Percentiles rank a stretch among this genome's conserved stretches.
Evolutionary conservation across 352 stramenopile genomes (phyloP).

Genomic region (Pythium pectinolyticum): DNA sequence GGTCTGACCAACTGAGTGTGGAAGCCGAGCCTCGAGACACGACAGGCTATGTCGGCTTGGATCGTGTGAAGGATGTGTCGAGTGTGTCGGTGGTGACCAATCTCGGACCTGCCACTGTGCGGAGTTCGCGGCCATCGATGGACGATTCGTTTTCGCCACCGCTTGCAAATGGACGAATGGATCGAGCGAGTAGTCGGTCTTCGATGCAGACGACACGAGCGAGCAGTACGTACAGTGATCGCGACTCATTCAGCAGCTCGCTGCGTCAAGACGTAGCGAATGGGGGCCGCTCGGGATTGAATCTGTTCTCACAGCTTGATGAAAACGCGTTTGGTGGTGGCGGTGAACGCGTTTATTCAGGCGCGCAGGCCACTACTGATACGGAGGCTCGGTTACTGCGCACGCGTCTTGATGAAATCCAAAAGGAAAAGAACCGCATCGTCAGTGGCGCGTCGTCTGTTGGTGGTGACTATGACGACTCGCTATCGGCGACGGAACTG

Average conservation of each 20-base stretch:
- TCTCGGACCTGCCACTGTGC: conserved; percentile 24
- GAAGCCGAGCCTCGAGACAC: conserved; percentile 61
- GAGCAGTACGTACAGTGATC: conserved; percentile 1
- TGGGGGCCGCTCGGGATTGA: conserved; percentile 28
- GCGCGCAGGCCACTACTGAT: conserved; percentile 62
- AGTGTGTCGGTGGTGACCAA: conserved; percentile 81
- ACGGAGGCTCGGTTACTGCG: conserved; percentile 81
- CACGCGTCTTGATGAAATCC: conserved; percentile 70
- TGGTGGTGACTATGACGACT: conserved; percentile 43
- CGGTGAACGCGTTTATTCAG: conserved; percentile 64
- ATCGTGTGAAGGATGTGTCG: conserved; percentile 52
- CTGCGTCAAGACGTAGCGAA: background rate
- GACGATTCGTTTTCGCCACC: conserved; percentile 21
- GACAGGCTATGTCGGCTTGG: conserved; percentile 76
- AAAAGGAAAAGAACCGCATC: conserved; percentile 76
- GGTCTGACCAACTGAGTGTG: conserved; percentile 69
- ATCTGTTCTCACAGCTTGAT: conserved; percentile 77
- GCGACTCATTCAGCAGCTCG: background rate
- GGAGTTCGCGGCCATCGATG: conserved; percentile 15
- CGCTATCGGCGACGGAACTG: conserved; percentile 59
- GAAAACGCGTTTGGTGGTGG: conserved; percentile 74
- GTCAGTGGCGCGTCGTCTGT: conserved; percentile 27
- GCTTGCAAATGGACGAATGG: conserved; percentile 11
- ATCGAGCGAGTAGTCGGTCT: background rate
- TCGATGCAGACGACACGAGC: background rate